Percentiles rank a stretch among this genome's conserved stretches.
Evolutionary conservation across 192 early-diverging fungal genomes (phyloP).

Genomic region (Podila minutissima): DNA sequence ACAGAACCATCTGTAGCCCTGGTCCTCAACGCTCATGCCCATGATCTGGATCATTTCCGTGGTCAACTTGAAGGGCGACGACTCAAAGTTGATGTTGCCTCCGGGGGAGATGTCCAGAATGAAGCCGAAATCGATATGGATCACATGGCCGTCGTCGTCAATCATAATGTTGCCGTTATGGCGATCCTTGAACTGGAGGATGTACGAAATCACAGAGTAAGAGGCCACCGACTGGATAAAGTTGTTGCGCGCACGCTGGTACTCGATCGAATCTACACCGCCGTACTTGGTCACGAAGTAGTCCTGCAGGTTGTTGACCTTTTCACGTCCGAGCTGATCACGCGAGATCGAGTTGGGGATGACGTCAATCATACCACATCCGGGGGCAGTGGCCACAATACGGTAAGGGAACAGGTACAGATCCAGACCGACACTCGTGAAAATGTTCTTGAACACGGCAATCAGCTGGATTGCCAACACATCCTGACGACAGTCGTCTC

Average conservation of each 20-base stretch:
- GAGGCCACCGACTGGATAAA: slow-evolving; percentile 97
- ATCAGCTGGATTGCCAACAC: slow-evolving; percentile 98
- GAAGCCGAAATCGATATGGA: slow-evolving; percentile 99
- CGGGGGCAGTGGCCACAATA: slow-evolving; percentile 96
- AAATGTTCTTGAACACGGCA: slow-evolving; percentile 97
- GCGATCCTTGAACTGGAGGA: slow-evolving; percentile 98
- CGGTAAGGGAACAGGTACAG: slow-evolving; percentile 97
- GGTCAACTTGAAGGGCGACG: slow-evolving; percentile 97
- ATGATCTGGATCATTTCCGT: slow-evolving; percentile 97
- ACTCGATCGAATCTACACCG: slow-evolving; percentile 86
- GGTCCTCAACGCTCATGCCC: slow-evolving; percentile 86
- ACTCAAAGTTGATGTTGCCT: slow-evolving; percentile 92
- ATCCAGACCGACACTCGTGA: slow-evolving; percentile 89
- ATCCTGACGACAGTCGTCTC: slow-evolving; percentile 99
- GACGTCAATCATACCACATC: slow-evolving; percentile 98
- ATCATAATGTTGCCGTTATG: slow-evolving; percentile 99
- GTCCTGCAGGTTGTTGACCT: slow-evolving; percentile 96
- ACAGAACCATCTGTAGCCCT: slow-evolving; percentile 88
- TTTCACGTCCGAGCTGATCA: slow-evolving; percentile 97
- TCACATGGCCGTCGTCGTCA: slow-evolving; percentile 93
- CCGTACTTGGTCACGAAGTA: slow-evolving; percentile 96
- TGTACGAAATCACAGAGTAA: slow-evolving; percentile 93
- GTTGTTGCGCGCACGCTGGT: slow-evolving; percentile 84
- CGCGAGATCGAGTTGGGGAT: slow-evolving; percentile 97
- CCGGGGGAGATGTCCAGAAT: slow-evolving; percentile 99